A percentile compares a stretch with the other conserved stretches of the same genome.
phyloP scores from a whole-genome alignment of 139 green algal species.

The Picochlorum sp. region DNA sequence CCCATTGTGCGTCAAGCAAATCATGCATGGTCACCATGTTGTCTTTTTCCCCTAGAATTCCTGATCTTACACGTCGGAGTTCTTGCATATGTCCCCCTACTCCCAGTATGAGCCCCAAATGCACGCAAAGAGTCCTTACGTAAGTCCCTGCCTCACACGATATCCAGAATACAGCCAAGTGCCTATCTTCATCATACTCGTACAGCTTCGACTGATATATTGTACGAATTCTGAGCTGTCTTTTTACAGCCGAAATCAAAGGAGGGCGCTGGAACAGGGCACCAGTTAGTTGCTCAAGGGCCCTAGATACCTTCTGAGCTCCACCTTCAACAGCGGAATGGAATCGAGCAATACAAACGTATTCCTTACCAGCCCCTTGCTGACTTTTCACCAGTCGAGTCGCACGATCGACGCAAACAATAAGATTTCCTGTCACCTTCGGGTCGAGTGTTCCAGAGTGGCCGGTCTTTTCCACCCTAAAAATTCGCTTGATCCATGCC shows the following conservation, averaged over 20 bases:
- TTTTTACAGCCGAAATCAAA: constrained; percentile 97
- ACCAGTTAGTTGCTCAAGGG: constrained; percentile 49
- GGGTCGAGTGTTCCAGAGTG: constrained; percentile 95
- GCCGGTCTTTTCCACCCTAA: constrained; percentile 97
- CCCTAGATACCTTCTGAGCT: constrained; percentile 50
- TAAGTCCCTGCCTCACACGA: constrained; percentile 96
- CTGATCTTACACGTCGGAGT: constrained; percentile 84
- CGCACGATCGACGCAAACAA: constrained; percentile 96
- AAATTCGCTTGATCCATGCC: constrained; percentile 91
- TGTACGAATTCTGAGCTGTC: constrained; percentile 93
- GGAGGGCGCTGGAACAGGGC: constrained; percentile 92
- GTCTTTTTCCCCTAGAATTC: constrained; percentile 91
- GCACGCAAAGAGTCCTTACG: constrained; percentile 93
- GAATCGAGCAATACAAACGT: constrained; percentile 83
- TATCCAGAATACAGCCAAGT: constrained; percentile 95
- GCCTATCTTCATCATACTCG: constrained; percentile 89
- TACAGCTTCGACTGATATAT: constrained; percentile 92
- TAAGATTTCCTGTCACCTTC: constrained; percentile 89
- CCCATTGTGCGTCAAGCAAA: constrained; percentile 91
- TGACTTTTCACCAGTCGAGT: constrained; percentile 97
- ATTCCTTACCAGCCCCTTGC: constrained; percentile 97
- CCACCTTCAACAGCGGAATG: constrained; percentile 63
- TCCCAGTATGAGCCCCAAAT: constrained; percentile 92
- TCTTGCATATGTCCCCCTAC: constrained; percentile 97
- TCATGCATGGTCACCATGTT: constrained; percentile 99